Conservation (phyloP, 2,329 filamentous ascomycete genomes). For the Neofusicoccum umdonicola region DNA sequence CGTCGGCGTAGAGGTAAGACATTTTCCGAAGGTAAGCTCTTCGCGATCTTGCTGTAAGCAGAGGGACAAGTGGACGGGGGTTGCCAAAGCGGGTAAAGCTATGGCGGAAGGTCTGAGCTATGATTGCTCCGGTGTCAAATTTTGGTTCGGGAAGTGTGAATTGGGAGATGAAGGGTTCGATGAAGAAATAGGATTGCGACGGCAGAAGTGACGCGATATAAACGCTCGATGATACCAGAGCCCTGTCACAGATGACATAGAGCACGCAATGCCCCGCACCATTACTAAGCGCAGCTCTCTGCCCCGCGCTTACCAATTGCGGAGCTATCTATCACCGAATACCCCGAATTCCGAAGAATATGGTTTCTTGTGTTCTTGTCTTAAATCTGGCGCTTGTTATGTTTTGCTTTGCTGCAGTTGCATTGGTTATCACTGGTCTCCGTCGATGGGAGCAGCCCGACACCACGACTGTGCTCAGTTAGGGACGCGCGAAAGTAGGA, state of each 20-base stretch:
- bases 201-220: neutral
- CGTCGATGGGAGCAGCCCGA: no score
- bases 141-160: neutral
- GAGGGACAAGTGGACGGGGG: neutral
- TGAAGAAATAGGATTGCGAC: neutral
- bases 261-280: neutral
- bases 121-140: neutral
- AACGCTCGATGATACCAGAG: neutral
- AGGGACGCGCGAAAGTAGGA: no score
- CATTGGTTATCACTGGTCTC: no score
- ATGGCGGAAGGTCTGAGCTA: neutral
- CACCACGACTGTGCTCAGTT: no score
- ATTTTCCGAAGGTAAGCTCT: constrained; percentile 24
- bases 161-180: neutral
- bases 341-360: no score
- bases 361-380: neutral
- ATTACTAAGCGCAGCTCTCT: neutral
- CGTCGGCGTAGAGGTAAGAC: constrained; percentile 45
- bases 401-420: no score
- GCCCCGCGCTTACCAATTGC: neutral
- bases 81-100: neutral
- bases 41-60: neutral
- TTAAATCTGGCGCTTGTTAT: no score
- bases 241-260: neutral
- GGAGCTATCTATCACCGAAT: neutral